Evolutionary conservation across 345 rosid genomes (phyloP), one percentile per base, ranked within the genome.

Genomic region (Populus pruinosa): DNA sequence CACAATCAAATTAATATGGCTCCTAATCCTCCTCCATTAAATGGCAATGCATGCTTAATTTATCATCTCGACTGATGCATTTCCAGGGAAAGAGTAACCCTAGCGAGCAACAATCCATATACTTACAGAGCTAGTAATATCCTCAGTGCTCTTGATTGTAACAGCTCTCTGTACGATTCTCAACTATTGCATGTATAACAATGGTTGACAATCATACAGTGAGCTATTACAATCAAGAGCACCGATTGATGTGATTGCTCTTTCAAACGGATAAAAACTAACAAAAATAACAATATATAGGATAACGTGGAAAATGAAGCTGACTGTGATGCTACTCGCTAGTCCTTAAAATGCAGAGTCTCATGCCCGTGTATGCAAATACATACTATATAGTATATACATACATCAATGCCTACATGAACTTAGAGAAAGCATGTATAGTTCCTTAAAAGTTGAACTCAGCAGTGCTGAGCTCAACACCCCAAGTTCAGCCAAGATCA

Each of bases 401-500:
- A 21, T 16, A 53, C 36, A 76, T 5, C 2, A 38, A 14, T 67
- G 55, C 70, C 21, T 49, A 8, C 55, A 43, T 8, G 44, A 36
- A 50, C 64, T 33, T 29, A 63, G 13, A 33, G 47, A 21, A 33
- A 21, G 59, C 12, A 14, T 16, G 43, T 62, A 4, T 17, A 33
- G 41, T 44, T 36, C 23, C 27, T 35, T 25, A 31, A 67, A 14
- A 33, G 36, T 63, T 33, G 5, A 55, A 66, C 20, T 17, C 31
- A 2, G 13, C 67, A 23, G 47, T 41, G 41, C 14, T 6, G 49
- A 9, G 56, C 74, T 35, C 43, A 62, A 23, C 61, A 29, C 41
- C 49, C 50, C 44, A 43, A 41, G 33, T 76, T 88, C 78, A 90
- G 27, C 98, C 97, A 23, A 95, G 93, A 82, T 95, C 93, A 8